A percentile compares a stretch with the other conserved stretches of the same genome.
These are phyloP conservation scores for Pseudocercospora pini-densiflorae DNA, from an alignment of 2,329 filamentous ascomycete species.

Conservation along the genomic window DNA sequence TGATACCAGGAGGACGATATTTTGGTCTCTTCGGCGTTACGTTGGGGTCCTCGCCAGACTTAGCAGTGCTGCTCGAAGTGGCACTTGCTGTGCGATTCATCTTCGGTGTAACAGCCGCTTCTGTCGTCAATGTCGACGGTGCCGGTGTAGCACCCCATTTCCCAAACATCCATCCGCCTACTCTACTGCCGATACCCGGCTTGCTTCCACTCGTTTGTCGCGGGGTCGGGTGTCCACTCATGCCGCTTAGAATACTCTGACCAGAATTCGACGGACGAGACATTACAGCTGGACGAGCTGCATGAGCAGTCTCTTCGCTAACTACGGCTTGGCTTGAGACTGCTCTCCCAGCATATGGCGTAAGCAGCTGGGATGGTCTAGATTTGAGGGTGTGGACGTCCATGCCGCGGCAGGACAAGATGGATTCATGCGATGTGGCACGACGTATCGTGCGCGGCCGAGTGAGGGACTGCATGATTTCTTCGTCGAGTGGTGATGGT, in stretches of 20 bases:
- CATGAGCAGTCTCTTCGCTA: constrained; percentile 41
- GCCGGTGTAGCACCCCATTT: constrained; percentile 64
- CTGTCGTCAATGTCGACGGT: constrained; percentile 32
- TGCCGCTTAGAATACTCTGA: constrained; percentile 38
- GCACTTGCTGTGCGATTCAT: constrained; percentile 22
- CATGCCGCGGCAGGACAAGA: constrained; percentile 83
- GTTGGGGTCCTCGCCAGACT: constrained; percentile 34
- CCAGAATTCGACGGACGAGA: constrained; percentile 42
- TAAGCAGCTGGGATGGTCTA: constrained; percentile 75
- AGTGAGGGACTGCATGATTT: constrained; percentile 35
- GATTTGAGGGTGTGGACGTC: constrained; percentile 79
- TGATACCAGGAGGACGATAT: constrained; percentile 67
- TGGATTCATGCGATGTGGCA: constrained; percentile 80
- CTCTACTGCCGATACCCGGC: constrained; percentile 52
- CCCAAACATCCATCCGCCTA: constrained; percentile 69
- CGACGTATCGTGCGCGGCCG: constrained; percentile 56
- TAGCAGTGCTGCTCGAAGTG: constrained; percentile 26
- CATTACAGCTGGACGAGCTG: constrained; percentile 44
- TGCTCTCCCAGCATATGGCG: constrained; percentile 54
- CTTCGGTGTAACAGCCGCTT: constrained; percentile 18
- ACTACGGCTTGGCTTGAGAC: constrained; percentile 54
- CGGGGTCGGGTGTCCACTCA: constrained; percentile 32
- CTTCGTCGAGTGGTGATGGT: constrained; percentile 32
- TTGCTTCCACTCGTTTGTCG: constrained; percentile 15
- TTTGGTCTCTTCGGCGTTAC: constrained; percentile 44